Percentiles rank a stretch among this genome's conserved stretches.
Conservation (phyloP, 2,329 filamentous ascomycete species). For the Aspergillus tamarii region DNA sequence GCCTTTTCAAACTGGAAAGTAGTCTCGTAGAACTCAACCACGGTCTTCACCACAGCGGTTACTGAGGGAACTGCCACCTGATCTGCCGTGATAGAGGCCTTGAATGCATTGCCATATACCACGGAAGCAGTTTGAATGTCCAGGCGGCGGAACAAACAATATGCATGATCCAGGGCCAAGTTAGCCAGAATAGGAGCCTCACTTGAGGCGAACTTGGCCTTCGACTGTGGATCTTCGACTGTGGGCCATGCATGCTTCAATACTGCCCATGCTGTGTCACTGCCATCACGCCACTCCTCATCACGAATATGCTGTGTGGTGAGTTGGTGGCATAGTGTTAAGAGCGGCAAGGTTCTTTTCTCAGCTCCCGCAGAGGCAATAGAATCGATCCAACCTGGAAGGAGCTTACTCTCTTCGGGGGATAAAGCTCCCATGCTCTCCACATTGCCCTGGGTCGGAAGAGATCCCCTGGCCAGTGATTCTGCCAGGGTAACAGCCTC, state of each 20-base stretch:
- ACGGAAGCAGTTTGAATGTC: constrained; percentile 32
- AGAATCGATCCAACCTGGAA: constrained; percentile 36
- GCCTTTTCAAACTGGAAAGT: constrained; percentile 42
- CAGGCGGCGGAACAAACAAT: constrained; percentile 38
- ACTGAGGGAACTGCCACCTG: constrained; percentile 36
- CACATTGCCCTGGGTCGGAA: constrained; percentile 22
- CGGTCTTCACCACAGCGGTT: constrained; percentile 36
- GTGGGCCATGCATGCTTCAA: constrained; percentile 38
- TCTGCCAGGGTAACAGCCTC: constrained; percentile 34
- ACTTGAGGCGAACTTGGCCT: constrained; percentile 33
- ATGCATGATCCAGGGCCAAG: constrained; percentile 36
- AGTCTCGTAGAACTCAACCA: constrained; percentile 42
- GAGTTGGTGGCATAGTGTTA: constrained; percentile 37
- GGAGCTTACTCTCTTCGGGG: constrained; percentile 31
- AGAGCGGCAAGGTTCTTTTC: constrained; percentile 27
- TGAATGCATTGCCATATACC: constrained; percentile 40
- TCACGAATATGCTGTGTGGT: constrained; percentile 36
- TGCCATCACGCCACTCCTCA: constrained; percentile 35
- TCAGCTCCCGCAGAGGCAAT: constrained; percentile 32
- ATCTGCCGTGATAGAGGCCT: constrained; percentile 34
- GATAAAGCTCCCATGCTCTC: constrained; percentile 27
- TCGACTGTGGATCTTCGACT: constrained; percentile 32
- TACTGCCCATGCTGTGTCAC: constrained; percentile 32
- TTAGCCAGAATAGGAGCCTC: constrained; percentile 36
- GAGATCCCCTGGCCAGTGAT: constrained; percentile 32